Conservation (phyloP, 192 early-diverging fungal species). For the Dispira simplex region DNA sequence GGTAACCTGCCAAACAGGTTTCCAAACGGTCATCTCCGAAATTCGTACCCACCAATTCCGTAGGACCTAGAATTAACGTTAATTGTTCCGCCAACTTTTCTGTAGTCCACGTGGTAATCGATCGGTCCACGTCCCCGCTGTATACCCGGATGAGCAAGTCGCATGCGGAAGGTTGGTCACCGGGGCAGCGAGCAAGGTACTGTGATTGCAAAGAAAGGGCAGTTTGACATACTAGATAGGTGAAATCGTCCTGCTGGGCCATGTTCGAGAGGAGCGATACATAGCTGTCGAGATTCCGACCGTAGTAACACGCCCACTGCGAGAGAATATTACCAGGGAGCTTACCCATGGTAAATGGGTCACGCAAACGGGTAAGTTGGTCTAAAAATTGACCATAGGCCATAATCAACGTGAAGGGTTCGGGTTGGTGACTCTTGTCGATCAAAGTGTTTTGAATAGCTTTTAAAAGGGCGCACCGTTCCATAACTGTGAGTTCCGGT, state of each 20-base stretch:
- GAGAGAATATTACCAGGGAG: background rate
- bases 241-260: background rate
- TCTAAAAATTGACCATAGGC: background rate
- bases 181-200: background rate
- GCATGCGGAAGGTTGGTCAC: background rate
- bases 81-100: background rate
- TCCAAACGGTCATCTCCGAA: background rate
- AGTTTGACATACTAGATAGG: background rate
- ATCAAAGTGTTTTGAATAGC: no score
- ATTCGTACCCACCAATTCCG: background rate
- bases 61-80: background rate
- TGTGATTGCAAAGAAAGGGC: background rate
- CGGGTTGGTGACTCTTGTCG: no score
- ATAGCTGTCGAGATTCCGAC: background rate
- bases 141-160: conserved; percentile 1
- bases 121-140: background rate
- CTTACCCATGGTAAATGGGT: conserved; percentile 1
- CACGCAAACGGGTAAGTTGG: background rate
- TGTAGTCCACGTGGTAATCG: background rate
- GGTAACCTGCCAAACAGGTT: background rate
- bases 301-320: background rate
- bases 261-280: background rate
- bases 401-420: background rate
- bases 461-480: no score
- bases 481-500: no score